Conservation (phyloP, 202 grass and related monocot genomes). For the Brachypodium distachyon region DNA sequence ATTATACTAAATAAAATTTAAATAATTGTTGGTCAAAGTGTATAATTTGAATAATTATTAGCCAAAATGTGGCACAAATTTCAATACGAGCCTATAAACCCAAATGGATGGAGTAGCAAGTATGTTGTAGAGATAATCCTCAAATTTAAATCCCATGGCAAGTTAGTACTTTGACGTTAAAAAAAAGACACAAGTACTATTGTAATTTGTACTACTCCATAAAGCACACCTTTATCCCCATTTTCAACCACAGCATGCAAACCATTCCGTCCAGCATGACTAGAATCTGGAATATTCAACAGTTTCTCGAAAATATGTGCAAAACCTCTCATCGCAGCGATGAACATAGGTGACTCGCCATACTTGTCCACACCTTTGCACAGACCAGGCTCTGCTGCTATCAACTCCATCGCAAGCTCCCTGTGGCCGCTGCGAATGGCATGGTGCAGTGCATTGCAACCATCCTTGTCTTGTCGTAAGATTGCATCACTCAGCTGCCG, state of each 20-base stretch:
- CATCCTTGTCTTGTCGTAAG: neutral
- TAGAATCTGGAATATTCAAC: neutral
- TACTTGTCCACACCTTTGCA: neutral
- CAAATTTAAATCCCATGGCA: no score
- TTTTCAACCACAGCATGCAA: constrained; percentile 1
- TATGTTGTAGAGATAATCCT: no score
- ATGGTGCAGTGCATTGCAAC: constrained; percentile 19
- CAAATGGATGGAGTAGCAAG: no score
- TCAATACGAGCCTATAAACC: no score
- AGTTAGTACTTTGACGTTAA: no score
- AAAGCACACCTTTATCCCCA: constrained; percentile 14
- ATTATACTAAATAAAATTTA: no score
- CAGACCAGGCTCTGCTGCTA: neutral
- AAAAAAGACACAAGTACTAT: no score
- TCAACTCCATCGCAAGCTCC: neutral
- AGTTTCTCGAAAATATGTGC: neutral
- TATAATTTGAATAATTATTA: no score
- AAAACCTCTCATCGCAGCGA: neutral
- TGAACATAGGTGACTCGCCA: constrained; percentile 14
- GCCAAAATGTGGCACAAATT: no score
- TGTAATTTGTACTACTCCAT: constrained; percentile 1
- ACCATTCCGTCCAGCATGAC: neutral
- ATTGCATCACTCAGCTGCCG: neutral
- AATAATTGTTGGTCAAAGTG: no score
- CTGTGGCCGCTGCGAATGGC: neutral